Conservation (phyloP, 495 filamentous ascomycete species). For the Alectoria sarmentosa region DNA sequence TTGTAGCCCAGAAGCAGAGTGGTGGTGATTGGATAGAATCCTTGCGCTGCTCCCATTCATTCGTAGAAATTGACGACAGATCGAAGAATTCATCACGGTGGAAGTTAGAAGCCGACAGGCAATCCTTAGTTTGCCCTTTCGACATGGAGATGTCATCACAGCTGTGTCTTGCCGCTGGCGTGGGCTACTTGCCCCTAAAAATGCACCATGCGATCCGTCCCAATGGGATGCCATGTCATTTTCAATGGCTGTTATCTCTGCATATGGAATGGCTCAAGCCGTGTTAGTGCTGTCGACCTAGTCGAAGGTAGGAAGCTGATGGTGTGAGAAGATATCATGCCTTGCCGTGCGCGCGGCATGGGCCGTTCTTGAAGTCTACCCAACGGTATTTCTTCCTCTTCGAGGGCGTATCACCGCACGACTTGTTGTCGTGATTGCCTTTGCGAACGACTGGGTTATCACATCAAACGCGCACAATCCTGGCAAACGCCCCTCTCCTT, state of each 20-base stretch:
- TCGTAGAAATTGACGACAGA: neutral
- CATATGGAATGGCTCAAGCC: neutral
- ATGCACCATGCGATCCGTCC: neutral
- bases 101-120: neutral
- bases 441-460: neutral
- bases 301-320: neutral
- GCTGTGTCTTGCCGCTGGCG: neutral
- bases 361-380: neutral
- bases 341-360: neutral
- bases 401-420: neutral
- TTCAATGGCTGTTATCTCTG: neutral
- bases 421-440: slow-evolving; percentile 1
- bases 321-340: neutral
- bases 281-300: neutral
- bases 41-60: neutral
- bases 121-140: neutral
- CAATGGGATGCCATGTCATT: neutral
- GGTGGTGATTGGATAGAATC: neutral
- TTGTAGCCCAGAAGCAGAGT: slow-evolving; percentile 2
- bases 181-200: neutral
- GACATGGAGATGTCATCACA: neutral
- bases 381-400: neutral
- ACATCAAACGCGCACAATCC: neutral
- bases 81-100: neutral
- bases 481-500: neutral